Base-by-base conservation (phyloP, 805 yeast species). In the Candida fluviatilis region DNA sequence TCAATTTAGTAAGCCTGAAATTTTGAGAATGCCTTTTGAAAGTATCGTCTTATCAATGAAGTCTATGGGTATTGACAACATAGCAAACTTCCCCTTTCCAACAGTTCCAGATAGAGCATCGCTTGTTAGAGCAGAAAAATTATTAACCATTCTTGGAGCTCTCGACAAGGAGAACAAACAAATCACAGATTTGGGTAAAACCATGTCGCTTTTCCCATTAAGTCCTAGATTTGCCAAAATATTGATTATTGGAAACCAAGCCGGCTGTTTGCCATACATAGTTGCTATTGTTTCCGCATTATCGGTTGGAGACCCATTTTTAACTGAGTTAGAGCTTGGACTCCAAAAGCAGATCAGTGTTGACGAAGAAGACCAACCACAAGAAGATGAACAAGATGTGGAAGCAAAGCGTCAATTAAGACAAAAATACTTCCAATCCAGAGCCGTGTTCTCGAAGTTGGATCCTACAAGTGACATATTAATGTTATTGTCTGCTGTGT, bases 1-100 rank as follows among this genome's bases (percentile, higher is more conserved):
- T 3, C 88, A 83, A 52, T 93, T 93, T 52, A 74, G 93, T 8
- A 71, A 70, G 39, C 98, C 99, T 0, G 99, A 93, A 58, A 90
- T 93, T 33, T 64, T 86, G 41, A 71, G 98, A 47, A 90, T 88
- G 95, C 98, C 99, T 0, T 88, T 89, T 25, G 99, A 93, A 57
- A 89, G 96, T 57, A 84, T 93, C n/a, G 95, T 93, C 0, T 64
- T 93, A 49, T 84, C 84, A 34, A 93, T 93, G 99, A 93, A 93
- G 61, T 78, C 91, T 46, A 93, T 93, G 96, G 97, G 96, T 2
- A 90, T 93, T 43, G 93, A 86, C 56, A 85, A 84, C 37, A 82
- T 93, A 26, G 66, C 80, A 16, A 91, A 93, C 52, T 93, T 93
- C 67, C 99, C 99, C 25, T 93, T 93, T 64, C 96, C 98, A 3